Base-by-base conservation (phyloP, 306 rosid genomes). In the Cyclanthera cordifolia region DNA sequence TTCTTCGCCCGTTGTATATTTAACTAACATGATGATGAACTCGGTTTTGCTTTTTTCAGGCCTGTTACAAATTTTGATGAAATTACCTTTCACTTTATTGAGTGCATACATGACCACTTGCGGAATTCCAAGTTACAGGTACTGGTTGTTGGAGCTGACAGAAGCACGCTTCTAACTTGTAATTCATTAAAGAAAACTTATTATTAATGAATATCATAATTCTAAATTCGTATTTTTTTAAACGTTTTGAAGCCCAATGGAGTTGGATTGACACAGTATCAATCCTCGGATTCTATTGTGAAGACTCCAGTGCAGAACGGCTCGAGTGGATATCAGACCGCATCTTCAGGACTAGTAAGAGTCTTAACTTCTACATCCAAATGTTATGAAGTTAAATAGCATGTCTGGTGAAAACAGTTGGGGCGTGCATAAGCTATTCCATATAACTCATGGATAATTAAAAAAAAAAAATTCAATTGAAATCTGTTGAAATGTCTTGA, bases 51-150 rank as follows among this genome's bases (percentile, higher is more conserved):
- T 24, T 73, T 79, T 59, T 53, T 46, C 90, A 94, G 96, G 96
- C 91, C 87, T 9, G 83, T 94, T 68, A 81, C 77, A 61, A 86
- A 84, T 79, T 94, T 78, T 70, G 96, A 94, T 32, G 97, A 94
- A 82, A 73, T 94, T 67, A 52, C 95, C 45, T 88, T 83, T 78
- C 99, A 94, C 87, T 94, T 86, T 53, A 85, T 94, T 27, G 97
- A 90, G 64, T 94, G 99, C 85, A 88, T 94, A 72, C 94, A 88
- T 70, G 84, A 79, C 76, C 78, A 85, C 83, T 82, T 94, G 58
- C 78, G 55, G 72, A 74, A 52, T 41, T 58, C 95, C 73, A 92
- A 79, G 75, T 17, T 47, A 39, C 85, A 74, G 91, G 95, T 90
- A 82, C 65, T 60, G 65, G 8, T 45, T 37, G 15, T 28, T 65